These are phyloP conservation scores for Passiflora organensis DNA, from an alignment of 345 rosid genomes.

Conservation along the genomic window DNA sequence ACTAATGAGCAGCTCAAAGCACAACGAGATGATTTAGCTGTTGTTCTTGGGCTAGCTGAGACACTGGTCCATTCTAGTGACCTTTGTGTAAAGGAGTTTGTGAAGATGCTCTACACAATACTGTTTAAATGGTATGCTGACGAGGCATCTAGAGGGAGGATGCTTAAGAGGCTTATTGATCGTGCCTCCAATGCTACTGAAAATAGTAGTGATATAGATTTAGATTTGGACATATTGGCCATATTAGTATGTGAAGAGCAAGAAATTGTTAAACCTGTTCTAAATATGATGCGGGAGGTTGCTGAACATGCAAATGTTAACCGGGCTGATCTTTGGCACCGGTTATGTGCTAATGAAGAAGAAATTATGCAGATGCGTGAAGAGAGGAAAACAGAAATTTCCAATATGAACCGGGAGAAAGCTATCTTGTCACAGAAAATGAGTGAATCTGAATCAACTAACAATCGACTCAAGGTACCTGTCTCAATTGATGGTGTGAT, in stretches of 20 bases:
- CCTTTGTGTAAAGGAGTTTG: constrained; percentile 70
- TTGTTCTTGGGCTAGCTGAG: constrained; percentile 88
- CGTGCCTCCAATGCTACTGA: constrained; percentile 65
- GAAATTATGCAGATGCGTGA: constrained; percentile 64
- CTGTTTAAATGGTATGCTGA: constrained; percentile 80
- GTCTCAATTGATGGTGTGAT: constrained; percentile 17
- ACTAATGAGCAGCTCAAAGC: constrained; percentile 52
- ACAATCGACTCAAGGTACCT: constrained; percentile 72
- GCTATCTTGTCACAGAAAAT: constrained; percentile 54
- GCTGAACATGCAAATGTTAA: constrained; percentile 91
- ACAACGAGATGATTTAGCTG: constrained; percentile 66
- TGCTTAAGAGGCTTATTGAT: constrained; percentile 89
- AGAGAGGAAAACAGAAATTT: constrained; percentile 62
- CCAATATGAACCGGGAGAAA: constrained; percentile 64
- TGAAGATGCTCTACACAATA: constrained; percentile 73
- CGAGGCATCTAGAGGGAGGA: constrained; percentile 66
- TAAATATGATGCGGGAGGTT: constrained; percentile 79
- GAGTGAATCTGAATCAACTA: constrained; percentile 71
- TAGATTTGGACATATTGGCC: constrained; percentile 77
- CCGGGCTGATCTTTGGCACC: constrained; percentile 94
- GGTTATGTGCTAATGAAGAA: constrained; percentile 71
- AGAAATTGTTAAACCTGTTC: constrained; percentile 63
- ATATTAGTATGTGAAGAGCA: constrained; percentile 77
- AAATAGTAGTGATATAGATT: constrained; percentile 53
- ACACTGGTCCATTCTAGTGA: constrained; percentile 71